A percentile compares a stretch with the other conserved stretches of the same genome.
These are phyloP conservation scores for Colletotrichum tropicale DNA, from an alignment of 2,329 filamentous ascomycete genomes.

Conservation along the genomic window DNA sequence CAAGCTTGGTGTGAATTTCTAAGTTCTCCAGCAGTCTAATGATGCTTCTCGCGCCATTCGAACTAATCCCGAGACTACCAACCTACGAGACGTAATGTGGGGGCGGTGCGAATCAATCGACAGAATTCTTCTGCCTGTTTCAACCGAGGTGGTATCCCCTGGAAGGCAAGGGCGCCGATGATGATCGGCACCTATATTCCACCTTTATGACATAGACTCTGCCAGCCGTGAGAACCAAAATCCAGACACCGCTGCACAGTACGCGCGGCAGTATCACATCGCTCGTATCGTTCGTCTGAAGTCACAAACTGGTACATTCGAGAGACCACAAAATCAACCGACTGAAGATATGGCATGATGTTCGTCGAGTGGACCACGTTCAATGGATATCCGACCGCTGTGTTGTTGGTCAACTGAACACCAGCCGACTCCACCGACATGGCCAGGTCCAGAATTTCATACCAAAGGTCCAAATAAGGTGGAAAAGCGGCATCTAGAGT, in stretches of 20 bases:
- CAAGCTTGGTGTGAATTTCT: accelerated
- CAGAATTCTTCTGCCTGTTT: neutral
- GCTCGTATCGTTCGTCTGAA: neutral
- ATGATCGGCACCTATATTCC: neutral
- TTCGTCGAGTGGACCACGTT: neutral
- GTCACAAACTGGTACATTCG: neutral
- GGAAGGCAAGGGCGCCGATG: neutral
- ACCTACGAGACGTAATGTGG: neutral
- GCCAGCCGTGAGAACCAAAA: neutral
- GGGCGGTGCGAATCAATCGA: neutral
- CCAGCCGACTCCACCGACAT: neutral
- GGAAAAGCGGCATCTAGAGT: neutral
- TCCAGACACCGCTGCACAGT: accelerated
- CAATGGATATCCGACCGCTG: accelerated
- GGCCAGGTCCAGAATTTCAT: neutral
- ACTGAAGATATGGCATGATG: neutral
- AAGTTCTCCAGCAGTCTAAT: neutral
- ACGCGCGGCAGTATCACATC: neutral
- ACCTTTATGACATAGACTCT: neutral
- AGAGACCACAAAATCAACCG: neutral
- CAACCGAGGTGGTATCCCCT: neutral
- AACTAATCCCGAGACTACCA: neutral
- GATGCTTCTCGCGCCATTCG: accelerated
- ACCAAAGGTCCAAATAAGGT: neutral
- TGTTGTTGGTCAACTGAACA: neutral